These are phyloP conservation scores for Penicillium corylophilum DNA, from an alignment of 2,329 filamentous ascomycete species.

Conservation along the genomic window DNA sequence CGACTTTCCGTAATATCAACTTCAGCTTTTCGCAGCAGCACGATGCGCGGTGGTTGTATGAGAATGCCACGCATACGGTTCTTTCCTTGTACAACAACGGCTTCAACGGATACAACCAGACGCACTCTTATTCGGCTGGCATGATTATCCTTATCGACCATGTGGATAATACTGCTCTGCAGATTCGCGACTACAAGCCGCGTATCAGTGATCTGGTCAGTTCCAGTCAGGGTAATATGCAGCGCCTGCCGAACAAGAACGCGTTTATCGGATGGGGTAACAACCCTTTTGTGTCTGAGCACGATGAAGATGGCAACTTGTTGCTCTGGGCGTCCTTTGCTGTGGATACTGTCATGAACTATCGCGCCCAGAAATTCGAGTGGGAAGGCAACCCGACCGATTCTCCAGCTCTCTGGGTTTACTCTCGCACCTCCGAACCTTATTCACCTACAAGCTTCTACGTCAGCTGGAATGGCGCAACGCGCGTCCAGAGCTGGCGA, in stretches of 20 bases:
- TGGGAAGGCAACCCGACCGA: constrained; percentile 44
- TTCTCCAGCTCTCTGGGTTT: constrained; percentile 43
- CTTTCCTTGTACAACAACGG: constrained; percentile 46
- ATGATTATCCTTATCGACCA: constrained; percentile 43
- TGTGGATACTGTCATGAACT: constrained; percentile 40
- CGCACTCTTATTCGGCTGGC: constrained; percentile 39
- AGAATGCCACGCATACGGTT: constrained; percentile 40
- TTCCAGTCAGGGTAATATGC: constrained; percentile 42
- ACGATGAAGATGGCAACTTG: constrained; percentile 37
- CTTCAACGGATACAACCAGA: constrained; percentile 41
- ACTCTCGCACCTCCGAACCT: constrained; percentile 30
- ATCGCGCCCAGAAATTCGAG: constrained; percentile 43
- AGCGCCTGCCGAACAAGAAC: constrained; percentile 39
- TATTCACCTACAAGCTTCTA: constrained; percentile 34
- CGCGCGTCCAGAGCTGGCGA: constrained; percentile 36
- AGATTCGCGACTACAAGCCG: constrained; percentile 32
- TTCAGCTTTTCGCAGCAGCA: constrained; percentile 47
- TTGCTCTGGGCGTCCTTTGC: constrained; percentile 40
- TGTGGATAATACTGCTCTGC: constrained; percentile 34
- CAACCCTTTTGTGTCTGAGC: constrained; percentile 41
- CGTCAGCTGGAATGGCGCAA: constrained; percentile 45
- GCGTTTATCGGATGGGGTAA: constrained; percentile 46
- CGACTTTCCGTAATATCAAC: constrained; percentile 38
- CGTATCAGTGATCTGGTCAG: constrained; percentile 29
- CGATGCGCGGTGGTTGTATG: constrained; percentile 41